Percentiles rank a stretch among this genome's conserved stretches.
These are phyloP conservation scores for Trichoderma endophyticum DNA, from an alignment of 2,329 filamentous ascomycete genomes.

Conservation along the genomic window DNA sequence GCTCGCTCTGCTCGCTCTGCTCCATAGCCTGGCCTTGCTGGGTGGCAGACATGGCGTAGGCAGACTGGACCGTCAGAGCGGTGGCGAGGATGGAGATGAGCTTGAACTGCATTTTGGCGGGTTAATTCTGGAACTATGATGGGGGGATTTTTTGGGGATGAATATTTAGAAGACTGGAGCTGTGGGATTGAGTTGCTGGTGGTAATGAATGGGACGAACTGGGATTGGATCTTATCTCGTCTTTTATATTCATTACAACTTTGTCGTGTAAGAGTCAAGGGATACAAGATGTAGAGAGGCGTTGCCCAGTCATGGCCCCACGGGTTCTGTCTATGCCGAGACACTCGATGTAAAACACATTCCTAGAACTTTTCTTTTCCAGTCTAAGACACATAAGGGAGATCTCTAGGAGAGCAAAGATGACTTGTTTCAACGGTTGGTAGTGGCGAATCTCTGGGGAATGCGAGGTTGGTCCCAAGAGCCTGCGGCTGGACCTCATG, in stretches of 20 bases:
- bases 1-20: constrained; percentile 1
- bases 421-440: background rate
- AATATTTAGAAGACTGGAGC: background rate
- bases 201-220: too few species aligned
- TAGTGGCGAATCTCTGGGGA: background rate
- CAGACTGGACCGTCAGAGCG: constrained; percentile 19
- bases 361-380: background rate
- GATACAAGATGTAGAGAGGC: background rate
- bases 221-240: background rate
- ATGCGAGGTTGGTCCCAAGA: background rate
- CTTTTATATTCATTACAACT: background rate
- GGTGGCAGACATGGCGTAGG: constrained; percentile 16
- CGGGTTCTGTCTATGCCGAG: background rate
- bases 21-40: background rate
- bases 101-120: constrained; percentile 23
- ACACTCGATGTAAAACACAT: background rate
- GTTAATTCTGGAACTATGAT: background rate
- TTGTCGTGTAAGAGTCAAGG: background rate
- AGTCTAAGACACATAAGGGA: background rate
- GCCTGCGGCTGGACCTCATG: background rate
- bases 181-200: background rate
- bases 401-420: background rate
- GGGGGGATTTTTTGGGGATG: background rate
- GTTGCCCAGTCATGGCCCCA: background rate
- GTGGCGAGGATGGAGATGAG: constrained; percentile 21